These are phyloP conservation scores for Asterophora parasitica DNA, from an alignment of 768 basidiomycete genomes.

Conservation along the genomic window DNA sequence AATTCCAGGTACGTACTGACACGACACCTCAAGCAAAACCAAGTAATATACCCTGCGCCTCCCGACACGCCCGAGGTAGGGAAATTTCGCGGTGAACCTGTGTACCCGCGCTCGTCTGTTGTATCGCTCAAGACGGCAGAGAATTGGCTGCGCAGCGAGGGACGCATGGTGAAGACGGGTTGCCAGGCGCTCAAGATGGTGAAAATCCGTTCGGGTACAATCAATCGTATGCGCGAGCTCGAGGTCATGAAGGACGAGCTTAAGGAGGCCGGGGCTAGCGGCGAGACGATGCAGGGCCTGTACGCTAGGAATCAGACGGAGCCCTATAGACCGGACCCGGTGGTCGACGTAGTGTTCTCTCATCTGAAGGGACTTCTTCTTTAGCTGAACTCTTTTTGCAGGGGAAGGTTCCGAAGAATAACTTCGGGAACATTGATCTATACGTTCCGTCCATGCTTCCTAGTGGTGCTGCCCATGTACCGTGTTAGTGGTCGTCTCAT, in stretches of 20 bases:
- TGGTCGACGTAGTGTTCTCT: constrained; percentile 64
- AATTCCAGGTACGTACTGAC: constrained; percentile 68
- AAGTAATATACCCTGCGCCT: constrained; percentile 74
- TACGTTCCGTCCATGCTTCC: constrained; percentile 96
- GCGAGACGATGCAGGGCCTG: constrained; percentile 76
- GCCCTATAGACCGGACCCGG: constrained; percentile 69
- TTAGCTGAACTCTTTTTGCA: constrained; percentile 24
- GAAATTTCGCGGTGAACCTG: constrained; percentile 88
- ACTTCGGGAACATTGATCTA: constrained; percentile 95
- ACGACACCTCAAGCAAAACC: constrained; percentile 83
- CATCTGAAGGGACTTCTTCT: constrained; percentile 1
- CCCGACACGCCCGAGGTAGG: constrained; percentile 69
- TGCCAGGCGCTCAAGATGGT: constrained; percentile 87
- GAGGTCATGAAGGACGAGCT: constrained; percentile 43
- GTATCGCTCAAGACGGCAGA: constrained; percentile 87
- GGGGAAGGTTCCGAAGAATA: constrained; percentile 93
- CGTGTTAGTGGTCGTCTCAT: constrained; percentile 58
- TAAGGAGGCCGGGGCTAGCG: constrained; percentile 32
- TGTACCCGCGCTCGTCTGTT: constrained; percentile 82
- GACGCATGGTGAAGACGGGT: constrained; percentile 64
- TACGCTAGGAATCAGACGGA: constrained; percentile 87
- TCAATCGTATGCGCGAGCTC: constrained; percentile 68
- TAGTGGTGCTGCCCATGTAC: constrained; percentile 77
- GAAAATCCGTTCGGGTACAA: constrained; percentile 79
- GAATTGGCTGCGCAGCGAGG: constrained; percentile 87